Evolutionary conservation across 768 basidiomycete genomes (phyloP), one percentile per base, ranked within the genome.

Genomic region (Trametes cingulata): DNA sequence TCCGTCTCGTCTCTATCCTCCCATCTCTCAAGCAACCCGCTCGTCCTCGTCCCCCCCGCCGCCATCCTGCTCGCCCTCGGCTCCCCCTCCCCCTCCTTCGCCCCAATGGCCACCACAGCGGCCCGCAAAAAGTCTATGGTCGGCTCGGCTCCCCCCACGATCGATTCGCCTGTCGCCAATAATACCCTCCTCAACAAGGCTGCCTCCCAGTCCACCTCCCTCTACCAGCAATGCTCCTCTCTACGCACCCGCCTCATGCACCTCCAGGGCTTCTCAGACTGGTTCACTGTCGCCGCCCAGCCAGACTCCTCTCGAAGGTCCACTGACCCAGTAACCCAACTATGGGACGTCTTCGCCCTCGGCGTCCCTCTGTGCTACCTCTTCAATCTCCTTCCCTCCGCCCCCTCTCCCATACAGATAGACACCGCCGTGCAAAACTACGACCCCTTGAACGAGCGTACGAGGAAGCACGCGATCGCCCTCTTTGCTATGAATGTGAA

Each of bases 301-400:
- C 64, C 70, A 10, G 64, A 67, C 63, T 80, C 86, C 41, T 75
- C 79, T 35, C 83, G 91, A 58, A 85, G 85, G 73, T 91, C 90
- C 35, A 90, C 88, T 42, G 95, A 98, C 77, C 93, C 94, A 37
- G 96, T 99, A 68, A 88, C 90, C 47, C 92, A 94, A 73, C 86
- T 98, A 50, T 96, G 95, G 88, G 91, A 93, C 70, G 87, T 91
- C 71, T 91, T 99, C 76, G 87, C 94, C 41, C 84, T 94, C 36
- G 97, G 97, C 59, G 87, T 93, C 48, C 88, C 95, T 45, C 89
- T 98, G 66, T 96, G 94, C 77, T 97, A 91, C 78, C 86, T 99
- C 67, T 96, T 93, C 81, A 96, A 99, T 76, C 86, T 90, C 73
- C 86, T 98, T 56, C 88, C 89, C 39, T 69, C 71, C 3, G 73